Base-by-base conservation (phyloP, 768 basidiomycete genomes). In the Suillus lakei region DNA sequence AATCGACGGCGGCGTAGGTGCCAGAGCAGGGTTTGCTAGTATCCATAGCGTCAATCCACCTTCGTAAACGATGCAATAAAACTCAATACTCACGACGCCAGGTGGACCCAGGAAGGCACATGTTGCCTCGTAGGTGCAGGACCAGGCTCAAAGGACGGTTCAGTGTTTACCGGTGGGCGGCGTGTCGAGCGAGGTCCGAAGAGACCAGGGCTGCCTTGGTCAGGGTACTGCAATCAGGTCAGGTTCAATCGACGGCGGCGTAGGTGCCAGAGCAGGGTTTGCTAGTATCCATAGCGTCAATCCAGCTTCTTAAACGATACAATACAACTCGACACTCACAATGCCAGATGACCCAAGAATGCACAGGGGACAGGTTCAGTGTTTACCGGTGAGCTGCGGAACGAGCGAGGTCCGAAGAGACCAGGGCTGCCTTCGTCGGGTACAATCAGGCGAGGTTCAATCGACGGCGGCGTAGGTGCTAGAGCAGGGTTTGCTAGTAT, bases 321-420 rank as follows among this genome's bases (percentile, higher is more conserved):
- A 61, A 21, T 54, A 66, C 21, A 16, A 46, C n/a, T 48, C 48
- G 43, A 61, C 61, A 84, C 88, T 78, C 68, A 91, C 89, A 89
- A 71, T 81, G 86, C 89, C 89, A 91, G 43, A 86, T 84, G 44
- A 80, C 81, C 89, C 89, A 91, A 3, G 87, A 87, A 28, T 75
- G 74, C 7, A 78, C 75, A 69, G n/a, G n/a, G n/a, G n/a, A n/a
- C n/a, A n/a, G n/a, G n/a, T n/a, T 6, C 30, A 32, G 32, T 41
- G 34, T 59, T 30, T 26, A 74, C 56, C 68, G 73, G 62, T 68
- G 80, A 81, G 60, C 77, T 77, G 61, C 83, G 79, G 13, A 88
- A 89, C n/a, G 90, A 87, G 46, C 90, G 82, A 48, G 92, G 91
- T 38, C 93, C 93, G 72, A 94, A 95, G 66, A 95, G 76, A 36